phyloP scores from a whole-genome alignment of 352 stramenopile species.

The Aphanomyces euteiches region DNA sequence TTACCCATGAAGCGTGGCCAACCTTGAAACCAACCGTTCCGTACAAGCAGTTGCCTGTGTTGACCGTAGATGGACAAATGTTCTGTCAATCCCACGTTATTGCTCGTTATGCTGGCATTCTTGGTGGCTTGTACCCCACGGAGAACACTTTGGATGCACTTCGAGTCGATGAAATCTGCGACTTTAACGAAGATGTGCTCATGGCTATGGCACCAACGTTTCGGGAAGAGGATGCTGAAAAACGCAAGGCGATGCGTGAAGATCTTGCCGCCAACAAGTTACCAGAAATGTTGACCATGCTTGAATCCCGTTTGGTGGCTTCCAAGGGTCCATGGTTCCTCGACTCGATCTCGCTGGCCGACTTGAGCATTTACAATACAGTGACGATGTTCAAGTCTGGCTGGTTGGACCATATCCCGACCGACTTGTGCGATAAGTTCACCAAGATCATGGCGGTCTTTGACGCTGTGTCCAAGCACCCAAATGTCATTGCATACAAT shows the following conservation, averaged over 20 bases:
- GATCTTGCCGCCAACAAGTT: slow-evolving; percentile 39
- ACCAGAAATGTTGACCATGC: slow-evolving; percentile 37
- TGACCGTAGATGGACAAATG: slow-evolving; percentile 46
- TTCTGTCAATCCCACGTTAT: slow-evolving; percentile 51
- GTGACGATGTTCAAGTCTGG: slow-evolving; percentile 8
- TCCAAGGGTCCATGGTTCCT: slow-evolving; percentile 15
- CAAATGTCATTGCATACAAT: not conserved
- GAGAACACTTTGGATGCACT: slow-evolving; percentile 33
- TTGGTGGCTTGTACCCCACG: slow-evolving; percentile 37
- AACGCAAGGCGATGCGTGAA: slow-evolving; percentile 34
- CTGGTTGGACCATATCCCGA: slow-evolving; percentile 23
- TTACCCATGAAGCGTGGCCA: slow-evolving; percentile 36
- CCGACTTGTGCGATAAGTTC: slow-evolving; percentile 2
- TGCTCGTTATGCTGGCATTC: slow-evolving; percentile 38
- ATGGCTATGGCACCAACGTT: not conserved
- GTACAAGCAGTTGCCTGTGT: slow-evolving; percentile 41
- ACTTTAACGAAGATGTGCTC: slow-evolving; percentile 27
- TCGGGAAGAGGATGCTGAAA: slow-evolving; percentile 36
- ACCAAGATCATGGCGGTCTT: not conserved
- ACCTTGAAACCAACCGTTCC: slow-evolving; percentile 38
- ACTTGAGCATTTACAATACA: slow-evolving; percentile 10
- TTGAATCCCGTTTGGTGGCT: slow-evolving; percentile 41
- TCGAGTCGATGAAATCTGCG: slow-evolving; percentile 37
- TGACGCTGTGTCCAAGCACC: not conserved
- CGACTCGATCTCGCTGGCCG: slow-evolving; percentile 2